Base-by-base conservation (phyloP, 768 basidiomycete species). In the Collybiopsis confluens region DNA sequence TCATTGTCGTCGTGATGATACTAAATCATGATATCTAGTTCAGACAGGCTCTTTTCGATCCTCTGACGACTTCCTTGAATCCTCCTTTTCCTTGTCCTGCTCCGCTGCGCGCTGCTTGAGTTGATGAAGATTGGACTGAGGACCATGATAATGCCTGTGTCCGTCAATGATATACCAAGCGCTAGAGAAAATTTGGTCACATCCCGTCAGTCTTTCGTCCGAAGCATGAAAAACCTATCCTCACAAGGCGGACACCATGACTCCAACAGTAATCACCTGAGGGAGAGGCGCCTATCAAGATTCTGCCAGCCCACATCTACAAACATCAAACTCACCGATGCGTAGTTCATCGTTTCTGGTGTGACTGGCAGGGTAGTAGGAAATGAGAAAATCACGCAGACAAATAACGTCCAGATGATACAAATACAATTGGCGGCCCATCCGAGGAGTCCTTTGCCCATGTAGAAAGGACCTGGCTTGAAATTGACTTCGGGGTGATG, bases 401-500 rank as follows among this genome's bases (percentile, higher is more conserved):
- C 77, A 65, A 88, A 88, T 11, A 80, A 60, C 30, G 85, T 85
- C 86, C 86, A 89, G 11, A 62, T 45, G 46, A 89, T 85, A 66
- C 87, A 89, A n/a, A 71, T 73, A 26, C 74, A 57, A 60, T 92
- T 90, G 54, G 77, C 78, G 3, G 73, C 63, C 72, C 77, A 77
- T 0, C 88, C 88, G 15, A 89, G 64, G 38, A 74, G 56, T 0
- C 88, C 88, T 52, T 79, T 70, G 27, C 90, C 86, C 82, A 92
- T 83, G 70, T 86, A 92, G 71, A 92, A 92, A 5, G 91, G 90
- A 10, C 91, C 91, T 3, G 91, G 91, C 56, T 80, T 83, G 76
- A 93, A 93, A 61, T 78, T 74, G 35, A 93, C 90, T 45, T 92
- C 90, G 0, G 88, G 87, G 62, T 92, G 90, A 52, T 82, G 75